Evolutionary conservation across 768 basidiomycete genomes (phyloP), one percentile per base, ranked within the genome.

Genomic region (Chalciporus sphaerocephalus): DNA sequence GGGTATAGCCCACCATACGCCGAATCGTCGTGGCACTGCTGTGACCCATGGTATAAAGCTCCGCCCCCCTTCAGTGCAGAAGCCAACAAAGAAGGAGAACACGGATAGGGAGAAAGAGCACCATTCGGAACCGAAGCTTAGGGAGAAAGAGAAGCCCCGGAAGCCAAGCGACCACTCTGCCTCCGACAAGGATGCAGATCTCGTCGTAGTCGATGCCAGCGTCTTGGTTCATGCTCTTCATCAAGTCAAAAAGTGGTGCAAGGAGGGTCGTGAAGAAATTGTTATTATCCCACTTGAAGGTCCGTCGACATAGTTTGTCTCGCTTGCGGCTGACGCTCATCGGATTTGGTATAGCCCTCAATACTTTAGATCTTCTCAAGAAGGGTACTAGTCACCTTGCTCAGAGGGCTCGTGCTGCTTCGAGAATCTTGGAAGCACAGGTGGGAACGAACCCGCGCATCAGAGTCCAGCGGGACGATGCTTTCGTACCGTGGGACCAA

Each of bases 321-420:
- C 27, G 15, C 15, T 16, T 20, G 6, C 21, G 10, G 42, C 47
- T 40, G 39, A 5, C 39, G 27, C 56, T 56, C 51, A 54, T 24
- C 18, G 13, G 36, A 24, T 24, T 20, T 34, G 20, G 18, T 40
- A 20, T 62, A 95, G 92, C 87, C 8, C 75, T 96, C 21, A 94
- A 92, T 58, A 94, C 92, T 0, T 76, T 96, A 2, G 93, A 96
- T 60, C 70, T 94, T 2, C 78, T 95, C 58, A 96, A 96, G 77
- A 96, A 95, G 61, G 92, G 92, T 1, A 81, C 83, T 0, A 86
- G 75, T 21, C 68, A 79, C 0, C 74, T 92, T 10, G 90, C 92
- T 0, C 80, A 87, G 59, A 81, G 84, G 21, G 92, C 92, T 2
- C 86, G 93, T 17, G 75, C 85, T 0, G 93, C 92, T 11, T 92